Evolutionary conservation across 192 early-diverging fungal species (phyloP).

Genomic region (Coemansia sp.): DNA sequence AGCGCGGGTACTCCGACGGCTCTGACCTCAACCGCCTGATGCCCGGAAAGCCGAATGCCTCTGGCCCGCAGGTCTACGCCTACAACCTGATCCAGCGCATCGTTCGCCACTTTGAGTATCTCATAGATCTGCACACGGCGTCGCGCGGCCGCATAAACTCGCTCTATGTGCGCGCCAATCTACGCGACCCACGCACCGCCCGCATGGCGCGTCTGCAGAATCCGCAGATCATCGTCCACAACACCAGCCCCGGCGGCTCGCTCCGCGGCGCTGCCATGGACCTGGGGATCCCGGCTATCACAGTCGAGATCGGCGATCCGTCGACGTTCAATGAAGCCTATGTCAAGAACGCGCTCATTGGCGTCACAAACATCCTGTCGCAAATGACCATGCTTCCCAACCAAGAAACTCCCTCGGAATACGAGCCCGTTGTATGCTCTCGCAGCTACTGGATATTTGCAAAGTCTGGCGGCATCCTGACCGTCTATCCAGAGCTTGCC

Average conservation of each 20-base stretch:
- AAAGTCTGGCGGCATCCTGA: conserved; percentile 79
- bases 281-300: conserved; percentile 78
- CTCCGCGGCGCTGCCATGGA: conserved; percentile 74
- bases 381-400: conserved; percentile 64
- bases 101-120: conserved; percentile 73
- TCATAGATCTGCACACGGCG: conserved; percentile 88
- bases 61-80: conserved; percentile 77
- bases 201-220: conserved; percentile 83
- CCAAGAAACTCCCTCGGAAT: conserved; percentile 53
- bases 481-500: conserved; percentile 80
- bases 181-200: conserved; percentile 69
- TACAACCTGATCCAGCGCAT: conserved; percentile 80
- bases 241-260: conserved; percentile 68
- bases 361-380: conserved; percentile 60
- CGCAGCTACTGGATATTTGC: conserved; percentile 82
- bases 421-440: conserved; percentile 62
- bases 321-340: conserved; percentile 80
- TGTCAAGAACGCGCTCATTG: conserved; percentile 63
- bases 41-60: conserved; percentile 75
- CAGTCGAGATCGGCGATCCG: conserved; percentile 91
- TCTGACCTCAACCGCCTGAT: conserved; percentile 84
- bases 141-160: conserved; percentile 82
- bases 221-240: conserved; percentile 79
- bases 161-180: conserved; percentile 82
- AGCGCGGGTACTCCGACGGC: conserved; percentile 82